These are phyloP conservation scores for Metschnikowia lochheadii DNA, from an alignment of 805 yeast species.

Conservation along the genomic window DNA sequence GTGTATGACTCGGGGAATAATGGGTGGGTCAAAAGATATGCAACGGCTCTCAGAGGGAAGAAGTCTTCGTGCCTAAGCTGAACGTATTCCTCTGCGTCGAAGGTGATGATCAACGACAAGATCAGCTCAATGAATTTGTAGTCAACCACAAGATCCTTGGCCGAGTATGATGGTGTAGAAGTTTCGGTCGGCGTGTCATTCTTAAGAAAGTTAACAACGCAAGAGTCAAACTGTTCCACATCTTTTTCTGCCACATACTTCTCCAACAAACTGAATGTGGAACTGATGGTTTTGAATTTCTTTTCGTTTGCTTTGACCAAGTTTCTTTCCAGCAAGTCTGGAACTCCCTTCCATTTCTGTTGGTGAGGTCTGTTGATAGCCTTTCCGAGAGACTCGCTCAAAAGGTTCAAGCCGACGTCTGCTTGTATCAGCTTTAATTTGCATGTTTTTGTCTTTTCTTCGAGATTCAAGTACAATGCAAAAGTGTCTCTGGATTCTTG, in stretches of 20 bases:
- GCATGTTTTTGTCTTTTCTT: slow-evolving; percentile 40
- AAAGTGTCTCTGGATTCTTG: slow-evolving; percentile 37
- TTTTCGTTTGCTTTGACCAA: slow-evolving; percentile 16
- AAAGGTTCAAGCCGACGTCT: slow-evolving; percentile 62
- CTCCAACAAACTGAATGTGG: slow-evolving; percentile 16
- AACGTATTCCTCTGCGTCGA: slow-evolving; percentile 21
- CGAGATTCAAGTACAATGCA: slow-evolving; percentile 39
- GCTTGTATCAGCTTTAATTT: slow-evolving; percentile 44
- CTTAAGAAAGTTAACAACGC: slow-evolving; percentile 23
- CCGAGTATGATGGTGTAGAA: slow-evolving; percentile 25
- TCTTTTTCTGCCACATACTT: slow-evolving; percentile 4
- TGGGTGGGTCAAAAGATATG: slow-evolving; percentile 83
- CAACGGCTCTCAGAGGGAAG: slow-evolving; percentile 55
- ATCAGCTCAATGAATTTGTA: slow-evolving; percentile 47
- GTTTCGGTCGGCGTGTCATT: not conserved
- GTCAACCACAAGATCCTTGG: slow-evolving; percentile 68
- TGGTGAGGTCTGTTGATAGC: slow-evolving; percentile 29
- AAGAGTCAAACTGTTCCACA: slow-evolving; percentile 18
- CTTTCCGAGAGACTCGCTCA: slow-evolving; percentile 69
- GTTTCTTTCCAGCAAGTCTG: slow-evolving; percentile 21
- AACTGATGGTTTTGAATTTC: slow-evolving; percentile 14
- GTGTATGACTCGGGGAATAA: slow-evolving; percentile 65
- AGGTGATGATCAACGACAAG: slow-evolving; percentile 38
- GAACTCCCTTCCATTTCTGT: slow-evolving; percentile 24
- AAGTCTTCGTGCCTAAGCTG: slow-evolving; percentile 24